phyloP scores from a whole-genome alignment of 169 alveolate species.

The Plasmodium knowlesi region DNA sequence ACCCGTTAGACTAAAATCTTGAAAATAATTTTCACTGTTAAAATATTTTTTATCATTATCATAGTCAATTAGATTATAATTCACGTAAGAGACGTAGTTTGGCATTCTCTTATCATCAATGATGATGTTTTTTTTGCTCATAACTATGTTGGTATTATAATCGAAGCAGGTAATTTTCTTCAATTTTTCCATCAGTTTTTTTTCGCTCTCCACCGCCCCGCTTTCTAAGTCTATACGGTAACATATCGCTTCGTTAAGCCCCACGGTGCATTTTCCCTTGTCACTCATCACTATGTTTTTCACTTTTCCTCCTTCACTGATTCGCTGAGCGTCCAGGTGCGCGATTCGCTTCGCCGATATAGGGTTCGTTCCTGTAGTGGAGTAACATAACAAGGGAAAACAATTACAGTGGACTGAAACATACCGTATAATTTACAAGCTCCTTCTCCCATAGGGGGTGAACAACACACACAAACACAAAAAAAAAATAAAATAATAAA shows the following conservation, averaged over 20 bases:
- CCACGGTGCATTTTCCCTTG: constrained; percentile 16
- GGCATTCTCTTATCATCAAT: constrained; percentile 63
- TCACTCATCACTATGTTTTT: constrained; percentile 18
- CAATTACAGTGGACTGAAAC: neutral
- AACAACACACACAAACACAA: neutral
- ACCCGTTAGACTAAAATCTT: constrained; percentile 52
- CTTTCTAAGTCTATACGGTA: constrained; percentile 45
- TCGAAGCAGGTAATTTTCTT: constrained; percentile 52
- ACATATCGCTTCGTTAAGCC: constrained; percentile 46
- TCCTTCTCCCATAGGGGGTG: neutral
- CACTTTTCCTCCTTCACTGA: neutral
- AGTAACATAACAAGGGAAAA: neutral
- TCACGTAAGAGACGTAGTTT: constrained; percentile 50
- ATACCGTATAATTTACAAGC: neutral
- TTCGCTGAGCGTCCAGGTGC: neutral
- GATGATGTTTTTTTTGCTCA: constrained; percentile 48
- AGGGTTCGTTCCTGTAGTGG: neutral
- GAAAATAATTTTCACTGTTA: constrained; percentile 46
- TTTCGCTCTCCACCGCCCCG: constrained; percentile 19
- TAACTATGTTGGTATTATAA: constrained; percentile 49
- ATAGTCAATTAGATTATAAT: constrained; percentile 58
- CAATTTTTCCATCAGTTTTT: constrained; percentile 29
- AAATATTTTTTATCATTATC: constrained; percentile 60
- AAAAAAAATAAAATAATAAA: too few relatives aligned
- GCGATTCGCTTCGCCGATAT: neutral